Base-by-base conservation (phyloP, 2,329 filamentous ascomycete genomes). In the Endocalyx cinctus region DNA sequence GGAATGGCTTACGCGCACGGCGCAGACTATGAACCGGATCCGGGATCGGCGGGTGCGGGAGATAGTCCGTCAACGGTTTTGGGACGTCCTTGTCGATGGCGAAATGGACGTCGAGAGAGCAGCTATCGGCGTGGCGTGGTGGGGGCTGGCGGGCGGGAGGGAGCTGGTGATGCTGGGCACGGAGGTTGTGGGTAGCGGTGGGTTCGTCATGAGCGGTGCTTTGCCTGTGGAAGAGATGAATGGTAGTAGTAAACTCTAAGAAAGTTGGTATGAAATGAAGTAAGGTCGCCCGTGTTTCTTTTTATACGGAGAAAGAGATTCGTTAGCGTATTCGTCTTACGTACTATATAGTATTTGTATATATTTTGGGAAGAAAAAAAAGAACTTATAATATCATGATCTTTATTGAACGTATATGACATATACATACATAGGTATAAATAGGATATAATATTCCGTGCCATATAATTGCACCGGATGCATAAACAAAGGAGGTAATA, bases 41-140 rank as follows among this genome's bases (percentile, higher is more conserved):
- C 58, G 67, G 3, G 79, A 87, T 41, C 60, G 68, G 1, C 57
- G 50, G 4, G 77, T 89, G 66, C 71, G 79, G 27, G 72, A 79
- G 29, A 64, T 69, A 3, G 85, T 81, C 23, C 79, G 80, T 52
- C 72, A 78, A 42, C 69, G 87, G 31, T 84, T 94, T 57, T 88
- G 85, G 80, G 81, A 92, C 37, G 73, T 87, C 3, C 62, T 95
- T 8, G 81, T 81, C 25, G 80, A 74, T 47, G 87, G 87, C 4
- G 87, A 94, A 63, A 84, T 95, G 78, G 88, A 95, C 59, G 82
- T 94, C 16, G 85, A 94, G 54, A 74, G 87, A 39, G 82, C 86
- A 6, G 77, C 82, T 25, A 72, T 84, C 19, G 87, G 83, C 30
- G 84, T 94, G 13, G 77, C 78, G 3, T 96, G 89, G 89, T 95